Evolutionary conservation across 192 early-diverging fungal species (phyloP).

Genomic region (Phlyctochytrium arcticum): DNA sequence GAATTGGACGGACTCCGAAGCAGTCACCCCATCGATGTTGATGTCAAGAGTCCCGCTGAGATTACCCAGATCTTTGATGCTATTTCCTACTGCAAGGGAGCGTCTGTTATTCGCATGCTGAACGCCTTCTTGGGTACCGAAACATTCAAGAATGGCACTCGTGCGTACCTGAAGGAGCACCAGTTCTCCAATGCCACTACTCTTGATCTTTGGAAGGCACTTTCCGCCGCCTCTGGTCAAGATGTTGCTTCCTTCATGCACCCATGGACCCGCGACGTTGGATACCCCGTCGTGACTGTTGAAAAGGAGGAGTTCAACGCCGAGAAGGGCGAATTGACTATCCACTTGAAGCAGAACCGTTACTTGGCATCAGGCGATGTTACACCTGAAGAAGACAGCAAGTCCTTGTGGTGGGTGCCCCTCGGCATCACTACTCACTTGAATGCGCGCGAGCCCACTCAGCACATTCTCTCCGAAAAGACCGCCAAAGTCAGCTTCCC

Average conservation of each 20-base stretch:
- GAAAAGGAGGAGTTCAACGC: slow-evolving; percentile 47
- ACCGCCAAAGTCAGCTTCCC: slow-evolving; percentile 45
- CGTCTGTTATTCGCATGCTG: slow-evolving; percentile 91
- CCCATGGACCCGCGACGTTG: slow-evolving; percentile 80
- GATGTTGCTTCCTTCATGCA: slow-evolving; percentile 84
- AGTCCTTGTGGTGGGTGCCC: slow-evolving; percentile 81
- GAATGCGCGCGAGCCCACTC: slow-evolving; percentile 33
- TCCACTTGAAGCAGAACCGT: slow-evolving; percentile 74
- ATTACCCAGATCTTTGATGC: slow-evolving; percentile 96
- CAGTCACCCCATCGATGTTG: slow-evolving; percentile 90
- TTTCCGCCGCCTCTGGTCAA: slow-evolving; percentile 71
- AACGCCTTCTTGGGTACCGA: slow-evolving; percentile 41
- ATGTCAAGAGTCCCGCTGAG: slow-evolving; percentile 76
- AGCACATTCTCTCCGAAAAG: slow-evolving; percentile 49
- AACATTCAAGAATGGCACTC: slow-evolving; percentile 32
- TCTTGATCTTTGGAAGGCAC: slow-evolving; percentile 80
- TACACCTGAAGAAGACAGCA: slow-evolving; percentile 66
- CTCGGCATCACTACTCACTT: slow-evolving; percentile 50
- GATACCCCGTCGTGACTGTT: slow-evolving; percentile 81
- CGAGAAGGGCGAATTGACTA: slow-evolving; percentile 35
- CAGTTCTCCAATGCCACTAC: slow-evolving; percentile 83
- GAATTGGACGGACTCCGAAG: slow-evolving; percentile 77
- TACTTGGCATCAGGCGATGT: slow-evolving; percentile 80
- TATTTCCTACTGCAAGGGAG: slow-evolving; percentile 88
- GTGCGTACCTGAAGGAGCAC: slow-evolving; percentile 72